Base-by-base conservation (phyloP, 805 yeast genomes). In the Wickerhamiella azyma region DNA sequence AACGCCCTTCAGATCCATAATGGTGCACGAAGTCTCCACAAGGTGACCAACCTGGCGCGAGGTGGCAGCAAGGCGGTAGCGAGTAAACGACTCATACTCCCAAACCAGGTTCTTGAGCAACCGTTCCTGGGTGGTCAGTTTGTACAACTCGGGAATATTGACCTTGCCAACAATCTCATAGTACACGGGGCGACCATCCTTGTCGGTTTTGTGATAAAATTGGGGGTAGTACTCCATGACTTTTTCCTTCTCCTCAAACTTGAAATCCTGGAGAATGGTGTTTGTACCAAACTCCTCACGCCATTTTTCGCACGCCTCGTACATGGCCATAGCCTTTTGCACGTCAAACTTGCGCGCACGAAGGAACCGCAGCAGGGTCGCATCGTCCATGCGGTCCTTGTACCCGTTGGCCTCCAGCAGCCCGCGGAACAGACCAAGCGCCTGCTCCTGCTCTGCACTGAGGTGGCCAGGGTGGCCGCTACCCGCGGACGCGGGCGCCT, bases 281-380 rank as follows among this genome's bases (percentile, higher is more conserved):
- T 89, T 81, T 30, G 86, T 77, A 51, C 95, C 96, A 55, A 72
- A 85, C 51, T 79, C 83, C 59, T 74, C 67, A 64, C 98, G 79
- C 98, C 98, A 92, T 51, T 74, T 75, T 67, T 92, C 96, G 66
- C 96, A 88, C 51, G 74, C 77, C 49, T 70, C 75, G 61, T 72
- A 86, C 98, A 92, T 92, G 50, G 72, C 76, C 58, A 74, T 72
- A 26, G 98, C 83, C 58, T 79, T 75, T 49, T 68, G 72, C 28
- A 88, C 69, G 57, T 86, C 96, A 60, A 92, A 92, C 71, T 86
- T 88, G 66, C 98, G 79, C 9, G 98, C 98, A 60, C 97, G 77
- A 52, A 92, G 70, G 66, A 92, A 92, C 56, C 98, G 79, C 51
- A 79, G 64, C 59, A 70, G 66, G 3, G 92, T 74, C 13, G 95